Percentiles rank a stretch among this genome's conserved stretches.
phyloP scores from a whole-genome alignment of 1,139 yeast species.

The Suhomyces guaymorum region DNA sequence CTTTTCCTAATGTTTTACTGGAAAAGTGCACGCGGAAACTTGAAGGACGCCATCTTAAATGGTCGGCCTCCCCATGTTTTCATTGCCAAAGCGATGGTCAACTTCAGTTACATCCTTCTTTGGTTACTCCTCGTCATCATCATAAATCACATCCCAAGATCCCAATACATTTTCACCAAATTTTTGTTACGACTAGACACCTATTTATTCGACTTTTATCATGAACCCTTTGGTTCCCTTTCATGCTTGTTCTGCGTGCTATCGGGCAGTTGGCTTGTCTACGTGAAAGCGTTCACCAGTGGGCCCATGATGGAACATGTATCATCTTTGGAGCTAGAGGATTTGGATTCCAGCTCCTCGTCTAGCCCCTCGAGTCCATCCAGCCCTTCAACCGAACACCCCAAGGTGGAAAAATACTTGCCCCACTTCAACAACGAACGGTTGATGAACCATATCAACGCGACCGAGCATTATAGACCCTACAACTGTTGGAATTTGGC shows the following conservation, averaged over 20 bases:
- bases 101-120: slow-evolving; percentile 6
- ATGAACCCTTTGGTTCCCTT: slow-evolving; percentile 7
- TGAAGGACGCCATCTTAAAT: slow-evolving; percentile 6
- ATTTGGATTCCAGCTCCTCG: slow-evolving; percentile 4
- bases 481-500: slow-evolving; percentile 15
- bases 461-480: slow-evolving; percentile 6
- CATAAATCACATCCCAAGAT: slow-evolving; percentile 8
- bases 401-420: background rate
- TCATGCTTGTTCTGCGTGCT: slow-evolving; percentile 9
- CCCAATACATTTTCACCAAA: slow-evolving; percentile 6
- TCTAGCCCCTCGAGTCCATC: slow-evolving; percentile 1
- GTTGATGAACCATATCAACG: slow-evolving; percentile 3
- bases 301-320: slow-evolving; percentile 1
- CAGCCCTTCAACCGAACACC: background rate
- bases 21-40: background rate
- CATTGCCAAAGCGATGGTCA: slow-evolving; percentile 1
- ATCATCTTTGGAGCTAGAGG: slow-evolving; percentile 4
- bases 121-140: slow-evolving; percentile 8
- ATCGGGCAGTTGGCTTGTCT: slow-evolving; percentile 10
- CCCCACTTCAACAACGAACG: slow-evolving; percentile 1
- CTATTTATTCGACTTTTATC: slow-evolving; percentile 7
- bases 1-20: background rate
- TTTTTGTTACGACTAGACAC: slow-evolving; percentile 7
- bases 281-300: slow-evolving; percentile 4
- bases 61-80: slow-evolving; percentile 6